Evolutionary conservation across 257 asterid genomes (phyloP).

Genomic region (Mentha longifolia): DNA sequence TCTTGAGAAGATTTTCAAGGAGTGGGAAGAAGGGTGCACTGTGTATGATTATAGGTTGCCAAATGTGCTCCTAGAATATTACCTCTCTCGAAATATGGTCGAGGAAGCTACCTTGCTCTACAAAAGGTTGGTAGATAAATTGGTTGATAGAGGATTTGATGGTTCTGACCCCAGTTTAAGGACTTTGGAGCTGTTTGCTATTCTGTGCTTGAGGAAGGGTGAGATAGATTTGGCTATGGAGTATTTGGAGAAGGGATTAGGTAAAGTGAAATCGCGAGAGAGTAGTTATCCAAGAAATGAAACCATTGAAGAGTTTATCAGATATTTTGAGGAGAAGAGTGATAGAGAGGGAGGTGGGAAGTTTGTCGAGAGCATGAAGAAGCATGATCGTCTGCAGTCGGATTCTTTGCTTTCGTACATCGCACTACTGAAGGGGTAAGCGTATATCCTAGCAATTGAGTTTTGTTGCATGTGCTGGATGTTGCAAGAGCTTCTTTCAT

Average conservation of each 20-base stretch:
- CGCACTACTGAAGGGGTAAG: conserved; percentile 13
- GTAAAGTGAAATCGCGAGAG: conserved; percentile 33
- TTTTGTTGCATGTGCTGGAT: no score
- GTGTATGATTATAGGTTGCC: conserved; percentile 57
- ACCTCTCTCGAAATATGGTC: conserved; percentile 54
- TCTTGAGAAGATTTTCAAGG: conserved; percentile 55
- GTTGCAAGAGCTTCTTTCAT: no score
- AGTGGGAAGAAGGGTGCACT: conserved; percentile 59
- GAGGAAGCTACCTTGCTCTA: conserved; percentile 61
- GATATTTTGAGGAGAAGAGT: conserved; percentile 51
- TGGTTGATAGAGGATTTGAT: conserved; percentile 34
- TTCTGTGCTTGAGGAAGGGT: conserved; percentile 45
- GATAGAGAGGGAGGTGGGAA: conserved; percentile 50
- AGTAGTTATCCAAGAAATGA: conserved; percentile 60
- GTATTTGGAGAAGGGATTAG: conserved; percentile 61
- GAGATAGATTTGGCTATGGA: conserved; percentile 64
- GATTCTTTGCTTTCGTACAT: conserved; percentile 42
- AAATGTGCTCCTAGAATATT: conserved; percentile 67
- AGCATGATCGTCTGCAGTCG: conserved; percentile 44
- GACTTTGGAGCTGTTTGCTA: conserved; percentile 49
- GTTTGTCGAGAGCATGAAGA: conserved; percentile 66
- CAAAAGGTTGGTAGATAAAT: conserved; percentile 26
- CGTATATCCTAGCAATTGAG: no score
- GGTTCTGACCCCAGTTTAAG: conserved; percentile 42
- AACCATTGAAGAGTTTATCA: conserved; percentile 50